phyloP scores from a whole-genome alignment of 768 basidiomycete species.

The Leccinum sublutescens region DNA sequence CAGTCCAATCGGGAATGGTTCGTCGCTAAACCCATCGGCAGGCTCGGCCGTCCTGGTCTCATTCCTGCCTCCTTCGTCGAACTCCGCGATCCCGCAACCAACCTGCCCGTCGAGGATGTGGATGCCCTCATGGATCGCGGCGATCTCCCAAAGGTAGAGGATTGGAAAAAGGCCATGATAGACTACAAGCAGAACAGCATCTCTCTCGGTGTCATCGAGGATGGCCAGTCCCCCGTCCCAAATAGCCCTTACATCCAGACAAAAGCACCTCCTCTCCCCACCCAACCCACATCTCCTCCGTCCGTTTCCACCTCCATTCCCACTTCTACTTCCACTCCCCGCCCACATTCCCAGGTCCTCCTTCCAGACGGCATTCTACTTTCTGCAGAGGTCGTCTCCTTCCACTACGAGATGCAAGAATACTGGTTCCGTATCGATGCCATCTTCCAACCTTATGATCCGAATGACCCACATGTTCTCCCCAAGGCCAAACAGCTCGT shows the following conservation, averaged over 20 bases:
- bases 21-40: constrained; percentile 96
- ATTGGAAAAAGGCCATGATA: constrained; percentile 96
- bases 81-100: constrained; percentile 89
- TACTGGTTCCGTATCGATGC: constrained; percentile 98
- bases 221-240: constrained; percentile 42
- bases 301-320: constrained; percentile 2
- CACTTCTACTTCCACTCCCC: constrained; percentile 17
- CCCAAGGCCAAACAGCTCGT: constrained; percentile 77
- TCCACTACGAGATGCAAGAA: constrained; percentile 93
- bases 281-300: constrained; percentile 3
- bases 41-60: constrained; percentile 91
- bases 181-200: constrained; percentile 97
- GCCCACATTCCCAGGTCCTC: constrained; percentile 43
- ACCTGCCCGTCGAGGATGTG: constrained; percentile 72
- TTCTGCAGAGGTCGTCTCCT: constrained; percentile 89
- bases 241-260: constrained; percentile 41
- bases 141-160: constrained; percentile 93
- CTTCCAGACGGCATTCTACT: constrained; percentile 83
- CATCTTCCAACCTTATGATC: constrained; percentile 78
- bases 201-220: constrained; percentile 87
- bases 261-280: constrained; percentile 13
- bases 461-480: constrained; percentile 50
- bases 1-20: constrained; percentile 99
- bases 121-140: constrained; percentile 80
- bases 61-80: constrained; percentile 98